These are phyloP conservation scores for Bifiguratus adelaidae DNA, from an alignment of 192 early-diverging fungal genomes.

Conservation along the genomic window DNA sequence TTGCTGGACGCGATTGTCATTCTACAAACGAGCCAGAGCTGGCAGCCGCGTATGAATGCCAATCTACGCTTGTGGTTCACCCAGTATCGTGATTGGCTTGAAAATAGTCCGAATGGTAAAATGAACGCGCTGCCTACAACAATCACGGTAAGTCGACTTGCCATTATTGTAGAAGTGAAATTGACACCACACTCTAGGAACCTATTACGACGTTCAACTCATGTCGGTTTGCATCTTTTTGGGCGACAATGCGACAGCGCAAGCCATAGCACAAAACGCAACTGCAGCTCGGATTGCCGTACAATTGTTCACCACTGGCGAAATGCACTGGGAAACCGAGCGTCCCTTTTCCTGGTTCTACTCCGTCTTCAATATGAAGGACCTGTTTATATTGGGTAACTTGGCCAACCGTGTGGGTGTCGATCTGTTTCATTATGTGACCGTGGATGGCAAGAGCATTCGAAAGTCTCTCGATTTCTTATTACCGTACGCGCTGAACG, in stretches of 20 bases:
- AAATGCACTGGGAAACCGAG: conserved; percentile 27
- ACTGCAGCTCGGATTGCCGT: conserved; percentile 25
- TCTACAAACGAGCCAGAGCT: conserved; percentile 15
- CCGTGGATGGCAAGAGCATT: conserved; percentile 27
- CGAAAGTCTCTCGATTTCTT: conserved; percentile 39
- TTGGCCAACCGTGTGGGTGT: conserved; percentile 22
- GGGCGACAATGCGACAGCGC: conserved; percentile 17
- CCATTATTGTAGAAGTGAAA: neutral
- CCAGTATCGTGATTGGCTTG: conserved; percentile 22
- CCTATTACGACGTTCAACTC: conserved; percentile 42
- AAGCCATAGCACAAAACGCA: conserved; percentile 5
- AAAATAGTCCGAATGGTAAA: conserved; percentile 13
- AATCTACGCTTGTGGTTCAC: conserved; percentile 24
- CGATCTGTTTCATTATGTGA: conserved; percentile 28
- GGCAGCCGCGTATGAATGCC: conserved; percentile 17
- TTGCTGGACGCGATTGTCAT: conserved; percentile 25
- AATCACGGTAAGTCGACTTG: conserved; percentile 43
- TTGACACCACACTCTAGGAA: neutral
- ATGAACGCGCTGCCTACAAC: conserved; percentile 23
- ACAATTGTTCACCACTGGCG: conserved; percentile 23
- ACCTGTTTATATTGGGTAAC: conserved; percentile 24
- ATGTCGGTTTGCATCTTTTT: conserved; percentile 31
- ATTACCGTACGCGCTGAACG: conserved; percentile 28
- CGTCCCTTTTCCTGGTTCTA: conserved; percentile 37
- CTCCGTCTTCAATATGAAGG: conserved; percentile 34